Evolutionary conservation across 306 rosid genomes (phyloP).

Genomic region (Ammopiptanthus mongolicus): DNA sequence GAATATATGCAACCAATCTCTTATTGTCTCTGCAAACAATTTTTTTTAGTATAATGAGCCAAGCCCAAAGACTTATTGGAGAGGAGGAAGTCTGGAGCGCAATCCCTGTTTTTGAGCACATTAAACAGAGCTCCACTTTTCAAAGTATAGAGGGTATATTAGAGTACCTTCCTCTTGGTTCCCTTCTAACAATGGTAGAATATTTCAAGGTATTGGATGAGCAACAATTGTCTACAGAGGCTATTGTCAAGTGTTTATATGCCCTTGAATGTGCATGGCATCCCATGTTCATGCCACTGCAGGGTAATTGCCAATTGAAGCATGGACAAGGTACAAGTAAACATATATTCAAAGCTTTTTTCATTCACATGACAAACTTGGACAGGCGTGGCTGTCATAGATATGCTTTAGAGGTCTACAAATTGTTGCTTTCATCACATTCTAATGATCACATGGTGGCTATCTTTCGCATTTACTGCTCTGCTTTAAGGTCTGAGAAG

Average conservation of each 20-base stretch:
- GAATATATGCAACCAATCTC: too few relatives aligned
- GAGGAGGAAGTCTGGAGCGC: too few relatives aligned
- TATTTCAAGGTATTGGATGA: conserved; percentile 86
- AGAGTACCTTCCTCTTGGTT: conserved; percentile 62
- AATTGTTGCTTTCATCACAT: conserved; percentile 80
- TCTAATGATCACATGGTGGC: conserved; percentile 93
- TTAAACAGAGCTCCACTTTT: too few relatives aligned
- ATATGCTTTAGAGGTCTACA: conserved; percentile 94
- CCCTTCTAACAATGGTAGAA: conserved; percentile 85
- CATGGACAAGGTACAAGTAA: conserved; percentile 69
- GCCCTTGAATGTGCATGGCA: conserved; percentile 96
- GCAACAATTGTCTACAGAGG: conserved; percentile 84
- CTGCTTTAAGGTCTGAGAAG: conserved; percentile 82
- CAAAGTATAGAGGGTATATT: conserved; percentile 63
- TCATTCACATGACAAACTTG: conserved; percentile 85
- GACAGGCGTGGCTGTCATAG: conserved; percentile 96
- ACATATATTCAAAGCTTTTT: conserved; percentile 64
- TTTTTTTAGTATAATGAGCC: too few relatives aligned
- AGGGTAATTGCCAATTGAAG: conserved; percentile 86
- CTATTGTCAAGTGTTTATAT: conserved; percentile 71
- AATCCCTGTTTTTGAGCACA: too few relatives aligned
- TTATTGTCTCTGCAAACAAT: too few relatives aligned
- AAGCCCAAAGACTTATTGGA: too few relatives aligned
- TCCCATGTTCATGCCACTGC: conserved; percentile 79
- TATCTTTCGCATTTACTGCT: conserved; percentile 79